These are phyloP conservation scores for Xylaria sp. DNA, from an alignment of 2,329 filamentous ascomycete genomes.

Conservation along the genomic window DNA sequence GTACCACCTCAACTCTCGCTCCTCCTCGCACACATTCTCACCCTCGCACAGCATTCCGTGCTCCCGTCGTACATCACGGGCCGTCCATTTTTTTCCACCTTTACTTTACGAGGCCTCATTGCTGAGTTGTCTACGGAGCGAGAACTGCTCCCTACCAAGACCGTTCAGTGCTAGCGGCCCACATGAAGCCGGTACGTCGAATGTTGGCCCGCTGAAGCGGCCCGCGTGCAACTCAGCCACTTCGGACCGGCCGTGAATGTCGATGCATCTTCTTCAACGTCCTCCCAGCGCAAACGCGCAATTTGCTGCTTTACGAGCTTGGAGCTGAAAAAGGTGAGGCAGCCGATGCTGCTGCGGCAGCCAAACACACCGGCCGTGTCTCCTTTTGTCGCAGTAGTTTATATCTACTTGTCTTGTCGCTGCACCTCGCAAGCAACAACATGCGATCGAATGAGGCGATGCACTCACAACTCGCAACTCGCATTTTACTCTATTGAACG, in stretches of 20 bases:
- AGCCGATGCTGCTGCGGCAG: not conserved
- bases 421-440: not conserved
- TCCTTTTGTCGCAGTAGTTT: not conserved
- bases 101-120: not conserved
- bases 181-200: slow-evolving; percentile 6
- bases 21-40: not conserved
- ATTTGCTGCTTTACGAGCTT: slow-evolving; percentile 14
- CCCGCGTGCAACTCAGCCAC: slow-evolving; percentile 18
- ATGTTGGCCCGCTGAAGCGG: slow-evolving; percentile 19
- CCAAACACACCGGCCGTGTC: no score
- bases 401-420: not conserved
- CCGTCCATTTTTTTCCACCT: not conserved
- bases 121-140: not conserved
- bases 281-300: slow-evolving; percentile 4
- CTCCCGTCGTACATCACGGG: not conserved
- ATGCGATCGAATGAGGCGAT: slow-evolving; percentile 1
- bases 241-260: slow-evolving; percentile 8
- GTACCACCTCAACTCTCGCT: not conserved
- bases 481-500: not conserved
- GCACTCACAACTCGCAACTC: not conserved
- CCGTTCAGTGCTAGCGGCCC: not conserved
- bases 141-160: no score
- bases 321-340: not conserved
- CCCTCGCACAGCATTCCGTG: not conserved
- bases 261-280: slow-evolving; percentile 12